Evolutionary conservation across 2,329 filamentous ascomycete species (phyloP).

Genomic region (Endothia cerciana): DNA sequence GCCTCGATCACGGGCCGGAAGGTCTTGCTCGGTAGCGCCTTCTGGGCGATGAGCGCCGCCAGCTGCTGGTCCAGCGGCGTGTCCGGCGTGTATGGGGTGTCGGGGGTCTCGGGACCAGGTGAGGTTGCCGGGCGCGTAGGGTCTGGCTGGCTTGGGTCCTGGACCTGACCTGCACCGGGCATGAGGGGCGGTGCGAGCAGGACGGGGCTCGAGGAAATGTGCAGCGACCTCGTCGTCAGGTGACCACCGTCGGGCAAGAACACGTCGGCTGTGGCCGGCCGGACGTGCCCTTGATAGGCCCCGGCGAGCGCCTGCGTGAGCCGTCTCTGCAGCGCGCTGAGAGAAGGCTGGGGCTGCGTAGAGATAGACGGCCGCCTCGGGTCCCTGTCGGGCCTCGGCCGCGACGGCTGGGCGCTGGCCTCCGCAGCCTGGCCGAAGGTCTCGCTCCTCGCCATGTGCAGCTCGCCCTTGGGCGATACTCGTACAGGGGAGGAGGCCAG

Average conservation of each 20-base stretch:
- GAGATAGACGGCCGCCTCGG: conserved; percentile 17
- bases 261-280: not conserved
- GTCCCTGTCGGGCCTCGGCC: conserved; percentile 9
- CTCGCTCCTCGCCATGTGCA: conserved; percentile 9
- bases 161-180: no score
- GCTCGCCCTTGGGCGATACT: not conserved
- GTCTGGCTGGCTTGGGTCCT: not conserved
- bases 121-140: conserved; percentile 3
- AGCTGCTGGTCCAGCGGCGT: conserved; percentile 22
- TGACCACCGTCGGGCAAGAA: not conserved
- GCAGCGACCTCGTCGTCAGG: conserved; percentile 6
- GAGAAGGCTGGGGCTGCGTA: conserved; percentile 12
- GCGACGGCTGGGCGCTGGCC: conserved; percentile 7
- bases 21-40: conserved; percentile 19
- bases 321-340: conserved; percentile 16
- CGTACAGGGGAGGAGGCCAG: not conserved
- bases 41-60: conserved; percentile 18
- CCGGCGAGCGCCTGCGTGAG: conserved; percentile 11
- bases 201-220: not conserved
- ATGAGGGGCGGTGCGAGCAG: not conserved
- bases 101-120: conserved; percentile 8
- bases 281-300: not conserved
- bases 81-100: conserved; percentile 17
- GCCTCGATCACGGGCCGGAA: conserved; percentile 21
- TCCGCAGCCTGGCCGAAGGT: conserved; percentile 11